phyloP scores from a whole-genome alignment of 1,139 yeast species.

The Geotrichum klebahnii region DNA sequence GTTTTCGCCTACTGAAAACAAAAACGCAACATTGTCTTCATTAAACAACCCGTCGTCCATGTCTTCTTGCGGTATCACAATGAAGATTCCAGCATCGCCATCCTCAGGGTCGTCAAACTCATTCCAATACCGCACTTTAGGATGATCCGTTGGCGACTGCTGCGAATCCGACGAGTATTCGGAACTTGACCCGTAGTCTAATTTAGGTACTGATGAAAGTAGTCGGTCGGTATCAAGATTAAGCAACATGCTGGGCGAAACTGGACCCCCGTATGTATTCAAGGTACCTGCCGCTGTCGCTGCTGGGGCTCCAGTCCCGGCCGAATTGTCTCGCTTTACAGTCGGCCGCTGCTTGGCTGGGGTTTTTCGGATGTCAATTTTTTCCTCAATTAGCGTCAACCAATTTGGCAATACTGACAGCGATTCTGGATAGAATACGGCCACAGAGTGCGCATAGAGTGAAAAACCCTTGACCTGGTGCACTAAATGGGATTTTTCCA shows the following conservation, averaged over 20 bases:
- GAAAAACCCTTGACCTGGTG: conserved; percentile 38
- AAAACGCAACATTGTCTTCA: conserved; percentile 39
- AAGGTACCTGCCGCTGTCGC: too few relatives aligned
- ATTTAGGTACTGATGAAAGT: not conserved
- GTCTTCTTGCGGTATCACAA: conserved; percentile 36
- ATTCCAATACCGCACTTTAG: conserved; percentile 58
- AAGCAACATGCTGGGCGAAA: too few relatives aligned
- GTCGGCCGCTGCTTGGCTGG: conserved; percentile 24
- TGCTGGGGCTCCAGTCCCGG: too few relatives aligned
- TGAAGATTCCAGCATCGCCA: conserved; percentile 39
- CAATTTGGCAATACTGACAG: conserved; percentile 36
- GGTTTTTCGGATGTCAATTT: conserved; percentile 37
- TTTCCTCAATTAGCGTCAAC: conserved; percentile 35
- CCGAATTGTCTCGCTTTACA: not conserved
- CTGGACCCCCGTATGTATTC: too few relatives aligned
- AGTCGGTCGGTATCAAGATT: too few relatives aligned
- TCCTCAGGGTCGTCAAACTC: conserved; percentile 66
- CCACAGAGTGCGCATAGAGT: conserved; percentile 36
- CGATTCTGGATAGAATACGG: conserved; percentile 17
- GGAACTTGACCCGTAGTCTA: conserved; percentile 5
- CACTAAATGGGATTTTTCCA: conserved; percentile 40
- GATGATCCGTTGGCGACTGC: conserved; percentile 32
- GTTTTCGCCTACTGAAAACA: conserved; percentile 31
- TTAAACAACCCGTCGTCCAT: conserved; percentile 32
- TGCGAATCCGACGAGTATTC: not conserved